Percentiles rank a stretch among this genome's conserved stretches.
These are phyloP conservation scores for Staphylotrichum longicolle DNA, from an alignment of 495 filamentous ascomycete species.

Conservation along the genomic window DNA sequence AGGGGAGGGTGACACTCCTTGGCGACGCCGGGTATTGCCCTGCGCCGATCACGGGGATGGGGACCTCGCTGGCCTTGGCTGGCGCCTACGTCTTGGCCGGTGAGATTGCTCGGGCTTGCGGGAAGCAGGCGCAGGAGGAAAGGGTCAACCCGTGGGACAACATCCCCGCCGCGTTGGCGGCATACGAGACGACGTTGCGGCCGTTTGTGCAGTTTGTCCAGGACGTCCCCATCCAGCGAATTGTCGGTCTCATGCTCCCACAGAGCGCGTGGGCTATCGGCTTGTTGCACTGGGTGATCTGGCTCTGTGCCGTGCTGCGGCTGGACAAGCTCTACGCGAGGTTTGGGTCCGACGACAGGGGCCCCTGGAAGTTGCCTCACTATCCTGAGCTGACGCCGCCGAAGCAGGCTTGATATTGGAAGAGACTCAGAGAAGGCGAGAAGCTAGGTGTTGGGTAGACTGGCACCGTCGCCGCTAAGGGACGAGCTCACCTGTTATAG, in stretches of 20 bases:
- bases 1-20: constrained; percentile 49
- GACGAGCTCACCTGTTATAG: too few relatives aligned
- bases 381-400: constrained; percentile 21
- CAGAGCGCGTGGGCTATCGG: constrained; percentile 15
- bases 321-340: constrained; percentile 15
- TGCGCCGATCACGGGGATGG: constrained; percentile 44
- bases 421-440: neutral
- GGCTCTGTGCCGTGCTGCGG: neutral
- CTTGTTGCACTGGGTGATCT: constrained; percentile 13
- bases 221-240: neutral
- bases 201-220: constrained; percentile 24
- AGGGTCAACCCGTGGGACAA: constrained; percentile 9
- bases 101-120: constrained; percentile 44
- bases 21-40: constrained; percentile 58
- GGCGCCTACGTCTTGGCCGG: constrained; percentile 55
- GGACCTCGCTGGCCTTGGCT: constrained; percentile 44
- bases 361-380: constrained; percentile 24
- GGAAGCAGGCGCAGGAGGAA: neutral
- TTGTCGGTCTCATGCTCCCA: constrained; percentile 9
- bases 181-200: constrained; percentile 24
- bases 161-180: constrained; percentile 21
- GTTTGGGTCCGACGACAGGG: constrained; percentile 2
- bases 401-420: neutral
- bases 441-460: neutral
- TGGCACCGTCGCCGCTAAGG: too few relatives aligned